Evolutionary conservation across 805 yeast genomes (phyloP), one percentile per base, ranked within the genome.

Genomic region (Komagataella pastoris): DNA sequence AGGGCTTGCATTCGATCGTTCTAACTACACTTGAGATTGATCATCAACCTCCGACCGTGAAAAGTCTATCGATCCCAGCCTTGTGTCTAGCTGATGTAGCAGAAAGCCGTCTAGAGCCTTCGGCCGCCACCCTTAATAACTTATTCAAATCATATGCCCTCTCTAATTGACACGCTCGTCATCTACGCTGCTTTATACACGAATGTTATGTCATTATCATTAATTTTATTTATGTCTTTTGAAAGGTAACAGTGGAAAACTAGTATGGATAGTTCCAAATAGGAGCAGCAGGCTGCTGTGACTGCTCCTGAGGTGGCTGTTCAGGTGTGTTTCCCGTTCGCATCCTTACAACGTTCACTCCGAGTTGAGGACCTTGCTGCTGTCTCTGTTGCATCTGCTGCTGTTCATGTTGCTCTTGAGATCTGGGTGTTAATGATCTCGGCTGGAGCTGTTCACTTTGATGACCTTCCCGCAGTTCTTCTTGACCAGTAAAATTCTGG

Each of bases 321-420:
- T 30, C 40, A n/a, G 40, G 40, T 8, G 40, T 30, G 14, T 30
- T 30, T 30, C 40, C 40, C 12, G 40, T 30, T 30, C 40, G 40
- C 40, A 30, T 30, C 40, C 40, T 30, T 8, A 30, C 40, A 30
- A 30, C 40, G 14, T 30, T 30, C 12, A 10, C 40, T 10, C 40
- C 40, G 4, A 30, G 14, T 30, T 30, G 40, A 12, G 40, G 5
- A 10, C 14, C 8, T 30, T 30, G 40, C 14, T 30, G 40, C 14
- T 30, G 40, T n/a, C 12, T 30, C 14, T 30, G 40, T 30, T 30
- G 53, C 23, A n/a, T 48, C 6, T 49, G 53, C 5, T 47, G 49
- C 21, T 48, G 58, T 45, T 56, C 53, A 44, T 46, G 52, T 19
- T 23, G 55, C 24, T 44, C 50, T 21, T 40, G 54, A 7, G 36